phyloP scores from a whole-genome alignment of 805 yeast species.

The Candida ortonii region DNA sequence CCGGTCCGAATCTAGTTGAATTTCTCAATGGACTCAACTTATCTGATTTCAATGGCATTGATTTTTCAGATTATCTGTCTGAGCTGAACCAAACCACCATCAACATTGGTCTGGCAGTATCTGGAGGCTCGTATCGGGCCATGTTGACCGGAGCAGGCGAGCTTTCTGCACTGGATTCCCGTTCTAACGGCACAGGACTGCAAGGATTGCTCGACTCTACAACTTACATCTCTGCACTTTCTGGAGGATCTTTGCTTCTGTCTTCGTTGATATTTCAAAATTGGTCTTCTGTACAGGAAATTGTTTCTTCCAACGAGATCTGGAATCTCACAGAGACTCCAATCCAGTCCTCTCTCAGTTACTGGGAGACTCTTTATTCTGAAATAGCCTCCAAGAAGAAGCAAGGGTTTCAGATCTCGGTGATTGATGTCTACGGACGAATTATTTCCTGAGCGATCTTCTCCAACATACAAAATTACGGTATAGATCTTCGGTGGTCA shows the following conservation, averaged over 20 bases:
- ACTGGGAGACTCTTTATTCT: conserved; percentile 44
- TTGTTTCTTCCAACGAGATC: conserved; percentile 41
- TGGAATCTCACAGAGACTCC: conserved; percentile 67
- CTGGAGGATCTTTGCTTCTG: conserved; percentile 78
- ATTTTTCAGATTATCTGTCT: conserved; percentile 35
- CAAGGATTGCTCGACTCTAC: conserved; percentile 67
- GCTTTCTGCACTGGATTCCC: conserved; percentile 70
- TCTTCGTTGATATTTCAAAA: conserved; percentile 66
- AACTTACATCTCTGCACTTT: conserved; percentile 68
- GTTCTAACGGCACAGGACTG: conserved; percentile 45
- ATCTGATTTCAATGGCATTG: conserved; percentile 43
- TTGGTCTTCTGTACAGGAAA: conserved; percentile 63
- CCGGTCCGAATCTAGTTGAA: conserved; percentile 40
- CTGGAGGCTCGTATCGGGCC: conserved; percentile 89
- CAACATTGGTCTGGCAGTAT: conserved; percentile 56
- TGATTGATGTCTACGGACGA: conserved; percentile 74
- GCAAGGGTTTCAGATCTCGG: conserved; percentile 60
- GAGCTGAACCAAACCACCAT: conserved; percentile 34
- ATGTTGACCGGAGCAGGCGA: conserved; percentile 82
- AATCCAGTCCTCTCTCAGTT: conserved; percentile 51
- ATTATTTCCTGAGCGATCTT: conserved; percentile 65
- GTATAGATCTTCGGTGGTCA: conserved; percentile 55
- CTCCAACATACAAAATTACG: conserved; percentile 53
- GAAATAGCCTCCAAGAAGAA: conserved; percentile 47
- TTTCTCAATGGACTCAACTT: conserved; percentile 45